Percentiles rank a stretch among this genome's conserved stretches.
These are phyloP conservation scores for Eucalyptus fibrosa DNA, from an alignment of 345 rosid genomes.

Conservation along the genomic window DNA sequence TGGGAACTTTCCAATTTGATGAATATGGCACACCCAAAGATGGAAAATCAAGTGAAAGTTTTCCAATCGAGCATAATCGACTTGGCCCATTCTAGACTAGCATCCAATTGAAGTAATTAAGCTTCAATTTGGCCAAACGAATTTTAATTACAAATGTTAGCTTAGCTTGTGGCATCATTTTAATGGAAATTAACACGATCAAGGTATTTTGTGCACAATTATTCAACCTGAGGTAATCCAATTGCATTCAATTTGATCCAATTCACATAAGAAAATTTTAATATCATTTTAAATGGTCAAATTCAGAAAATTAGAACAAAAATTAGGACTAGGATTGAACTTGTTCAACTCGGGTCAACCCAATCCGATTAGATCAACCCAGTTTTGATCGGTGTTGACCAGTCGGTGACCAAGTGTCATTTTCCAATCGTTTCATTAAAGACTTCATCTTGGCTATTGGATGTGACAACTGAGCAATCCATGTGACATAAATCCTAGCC, in stretches of 20 bases:
- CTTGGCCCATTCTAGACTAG: not conserved
- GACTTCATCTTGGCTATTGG: no score
- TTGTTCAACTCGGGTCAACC: no score
- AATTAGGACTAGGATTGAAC: no score
- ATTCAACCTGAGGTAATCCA: not conserved
- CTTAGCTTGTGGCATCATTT: not conserved
- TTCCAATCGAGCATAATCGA: rapidly evolving
- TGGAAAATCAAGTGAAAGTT: not conserved
- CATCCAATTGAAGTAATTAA: not conserved
- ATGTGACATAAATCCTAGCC: no score
- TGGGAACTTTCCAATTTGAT: not conserved
- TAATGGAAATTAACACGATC: not conserved
- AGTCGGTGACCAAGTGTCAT: no score
- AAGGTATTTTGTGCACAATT: not conserved
- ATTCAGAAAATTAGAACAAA: no score
- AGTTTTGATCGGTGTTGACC: no score
- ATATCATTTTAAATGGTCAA: no score
- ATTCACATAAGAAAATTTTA: not conserved
- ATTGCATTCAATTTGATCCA: not conserved
- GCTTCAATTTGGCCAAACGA: not conserved
- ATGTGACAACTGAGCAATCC: no score
- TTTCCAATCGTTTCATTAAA: no score
- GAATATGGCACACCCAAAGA: not conserved
- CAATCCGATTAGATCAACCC: no score
- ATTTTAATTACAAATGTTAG: not conserved